phyloP scores from a whole-genome alignment of 768 basidiomycete species.

The Amanita jacksonii region DNA sequence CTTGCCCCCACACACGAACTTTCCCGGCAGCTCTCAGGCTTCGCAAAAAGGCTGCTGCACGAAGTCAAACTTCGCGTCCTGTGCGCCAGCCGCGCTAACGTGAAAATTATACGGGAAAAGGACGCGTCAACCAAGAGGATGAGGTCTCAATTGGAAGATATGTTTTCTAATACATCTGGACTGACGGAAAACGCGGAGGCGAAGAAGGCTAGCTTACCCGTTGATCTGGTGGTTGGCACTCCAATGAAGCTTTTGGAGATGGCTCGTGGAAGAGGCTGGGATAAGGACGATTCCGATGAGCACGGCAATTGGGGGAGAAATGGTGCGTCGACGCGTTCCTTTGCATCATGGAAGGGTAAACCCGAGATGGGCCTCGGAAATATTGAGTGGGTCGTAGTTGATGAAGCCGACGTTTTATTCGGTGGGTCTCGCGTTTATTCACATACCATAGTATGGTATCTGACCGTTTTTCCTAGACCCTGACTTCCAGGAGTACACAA shows the following conservation, averaged over 20 bases:
- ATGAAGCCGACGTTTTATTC: conserved; percentile 87
- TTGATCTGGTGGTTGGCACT: conserved; percentile 61
- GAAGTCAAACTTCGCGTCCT: conserved; percentile 65
- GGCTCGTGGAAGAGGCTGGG: conserved; percentile 46
- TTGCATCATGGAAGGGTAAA: conserved; percentile 16
- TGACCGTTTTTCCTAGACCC: conserved; percentile 40
- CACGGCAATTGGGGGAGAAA: conserved; percentile 25
- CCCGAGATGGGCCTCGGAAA: conserved; percentile 55
- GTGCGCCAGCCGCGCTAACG: conserved; percentile 59
- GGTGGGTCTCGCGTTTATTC: conserved; percentile 35
- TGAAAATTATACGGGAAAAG: conserved; percentile 19
- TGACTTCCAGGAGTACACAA: conserved; percentile 73
- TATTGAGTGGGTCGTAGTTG: conserved; percentile 84
- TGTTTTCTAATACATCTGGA: background rate
- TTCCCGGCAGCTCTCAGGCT: conserved; percentile 64
- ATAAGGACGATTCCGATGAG: conserved; percentile 17
- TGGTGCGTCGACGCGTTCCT: conserved; percentile 18
- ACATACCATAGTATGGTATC: background rate
- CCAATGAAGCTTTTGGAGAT: conserved; percentile 60
- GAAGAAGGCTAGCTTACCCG: conserved; percentile 11
- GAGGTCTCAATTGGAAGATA: conserved; percentile 18
- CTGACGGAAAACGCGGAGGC: background rate
- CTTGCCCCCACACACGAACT: conserved; percentile 89
- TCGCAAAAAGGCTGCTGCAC: conserved; percentile 70
- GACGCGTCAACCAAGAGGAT: conserved; percentile 42